These are phyloP conservation scores for Peronospora tabacina DNA, from an alignment of 352 stramenopile species.

Conservation along the genomic window DNA sequence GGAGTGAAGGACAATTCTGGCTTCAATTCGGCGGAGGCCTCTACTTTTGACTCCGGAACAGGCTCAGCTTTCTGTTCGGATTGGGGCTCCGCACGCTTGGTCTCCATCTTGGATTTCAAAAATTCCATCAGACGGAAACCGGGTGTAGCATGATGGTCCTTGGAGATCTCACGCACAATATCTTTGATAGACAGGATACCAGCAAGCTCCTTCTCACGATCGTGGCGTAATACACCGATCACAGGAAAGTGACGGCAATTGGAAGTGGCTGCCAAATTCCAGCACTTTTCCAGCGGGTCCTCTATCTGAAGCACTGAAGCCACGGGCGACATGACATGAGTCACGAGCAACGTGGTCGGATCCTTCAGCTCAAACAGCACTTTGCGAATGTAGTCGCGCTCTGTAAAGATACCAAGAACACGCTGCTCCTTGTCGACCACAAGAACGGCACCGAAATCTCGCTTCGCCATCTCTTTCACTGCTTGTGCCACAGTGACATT, in stretches of 20 bases:
- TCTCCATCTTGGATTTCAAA: slow-evolving; percentile 71
- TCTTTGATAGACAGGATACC: slow-evolving; percentile 83
- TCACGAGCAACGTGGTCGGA: slow-evolving; percentile 40
- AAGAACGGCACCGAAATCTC: slow-evolving; percentile 77
- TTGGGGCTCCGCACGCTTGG: slow-evolving; percentile 35
- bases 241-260: slow-evolving; percentile 82
- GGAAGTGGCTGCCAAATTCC: slow-evolving; percentile 51
- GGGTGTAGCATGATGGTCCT: slow-evolving; percentile 58
- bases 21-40: slow-evolving; percentile 12
- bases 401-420: slow-evolving; percentile 78
- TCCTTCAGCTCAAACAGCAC: slow-evolving; percentile 68
- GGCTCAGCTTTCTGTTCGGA: slow-evolving; percentile 15
- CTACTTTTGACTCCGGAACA: slow-evolving; percentile 10
- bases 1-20: slow-evolving; percentile 6
- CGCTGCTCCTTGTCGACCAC: slow-evolving; percentile 80
- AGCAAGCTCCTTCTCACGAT: slow-evolving; percentile 72
- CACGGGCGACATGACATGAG: slow-evolving; percentile 55
- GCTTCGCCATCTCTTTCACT: slow-evolving; percentile 64
- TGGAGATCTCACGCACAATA: slow-evolving; percentile 79
- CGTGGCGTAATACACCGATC: slow-evolving; percentile 62
- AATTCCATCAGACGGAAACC: slow-evolving; percentile 83
- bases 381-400: slow-evolving; percentile 79
- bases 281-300: slow-evolving; percentile 74
- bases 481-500: slow-evolving; percentile 67
- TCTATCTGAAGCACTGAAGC: slow-evolving; percentile 61